phyloP scores from a whole-genome alignment of 495 filamentous ascomycete genomes.

The Aspergillus egyptiacus region DNA sequence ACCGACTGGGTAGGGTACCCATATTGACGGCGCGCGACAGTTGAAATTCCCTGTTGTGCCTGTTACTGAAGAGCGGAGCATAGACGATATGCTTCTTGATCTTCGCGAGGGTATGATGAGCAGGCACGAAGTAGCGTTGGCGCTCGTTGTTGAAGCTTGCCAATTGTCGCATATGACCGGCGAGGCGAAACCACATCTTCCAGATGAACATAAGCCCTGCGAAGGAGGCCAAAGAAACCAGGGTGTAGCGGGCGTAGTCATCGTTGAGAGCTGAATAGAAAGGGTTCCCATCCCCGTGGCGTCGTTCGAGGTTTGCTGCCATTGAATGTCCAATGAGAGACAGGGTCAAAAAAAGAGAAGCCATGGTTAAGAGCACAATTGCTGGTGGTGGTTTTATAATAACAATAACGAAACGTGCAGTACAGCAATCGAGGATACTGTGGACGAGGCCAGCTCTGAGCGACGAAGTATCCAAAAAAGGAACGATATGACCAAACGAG shows the following conservation, averaged over 20 bases:
- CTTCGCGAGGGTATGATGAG: constrained; percentile 46
- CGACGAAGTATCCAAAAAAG: constrained; percentile 7
- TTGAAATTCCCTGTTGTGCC: constrained; percentile 82
- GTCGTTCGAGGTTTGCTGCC: constrained; percentile 29
- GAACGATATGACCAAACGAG: constrained; percentile 2
- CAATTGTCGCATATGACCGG: constrained; percentile 66
- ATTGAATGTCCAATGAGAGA: constrained; percentile 29
- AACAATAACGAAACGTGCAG: background rate
- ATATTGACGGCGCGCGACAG: constrained; percentile 73
- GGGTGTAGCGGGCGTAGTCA: constrained; percentile 33
- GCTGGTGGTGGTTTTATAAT: background rate
- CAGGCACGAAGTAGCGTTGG: constrained; percentile 56
- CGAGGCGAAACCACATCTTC: constrained; percentile 44
- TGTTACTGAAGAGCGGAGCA: constrained; percentile 72
- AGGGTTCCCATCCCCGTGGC: constrained; percentile 16
- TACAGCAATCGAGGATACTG: background rate
- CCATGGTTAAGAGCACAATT: constrained; percentile 8
- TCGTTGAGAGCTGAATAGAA: constrained; percentile 36
- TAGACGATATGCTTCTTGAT: constrained; percentile 78
- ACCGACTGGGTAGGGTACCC: constrained; percentile 77
- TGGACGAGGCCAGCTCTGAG: constrained; percentile 24
- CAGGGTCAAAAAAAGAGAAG: constrained; percentile 13
- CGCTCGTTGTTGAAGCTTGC: constrained; percentile 64
- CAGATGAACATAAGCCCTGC: constrained; percentile 47
- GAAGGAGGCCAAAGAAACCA: constrained; percentile 47